Evolutionary conservation across 306 rosid species (phyloP).

Genomic region (Pyrus bretschneideri): DNA sequence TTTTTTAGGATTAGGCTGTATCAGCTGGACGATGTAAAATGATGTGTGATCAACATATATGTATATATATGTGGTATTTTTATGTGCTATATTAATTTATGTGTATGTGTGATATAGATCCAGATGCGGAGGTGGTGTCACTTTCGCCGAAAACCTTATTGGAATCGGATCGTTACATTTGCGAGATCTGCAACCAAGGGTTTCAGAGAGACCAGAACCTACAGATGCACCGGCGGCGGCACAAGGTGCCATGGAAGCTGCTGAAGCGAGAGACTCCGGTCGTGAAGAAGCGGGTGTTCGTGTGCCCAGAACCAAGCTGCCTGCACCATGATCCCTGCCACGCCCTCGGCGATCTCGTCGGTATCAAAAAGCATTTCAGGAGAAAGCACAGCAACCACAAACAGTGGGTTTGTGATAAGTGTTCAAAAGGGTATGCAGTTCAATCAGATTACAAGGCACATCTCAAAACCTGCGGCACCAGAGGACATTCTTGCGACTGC

Average conservation of each 20-base stretch:
- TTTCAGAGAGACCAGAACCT: constrained; percentile 98
- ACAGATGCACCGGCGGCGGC: constrained; percentile 95
- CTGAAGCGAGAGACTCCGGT: constrained; percentile 81
- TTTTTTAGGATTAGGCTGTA: neutral
- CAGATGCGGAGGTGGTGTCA: constrained; percentile 98
- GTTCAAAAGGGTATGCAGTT: constrained; percentile 90
- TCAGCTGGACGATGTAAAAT: neutral
- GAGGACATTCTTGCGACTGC: constrained; percentile 97
- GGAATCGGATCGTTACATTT: constrained; percentile 97
- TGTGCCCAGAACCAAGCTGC: constrained; percentile 91
- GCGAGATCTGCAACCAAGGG: constrained; percentile 99
- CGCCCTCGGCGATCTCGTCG: constrained; percentile 96
- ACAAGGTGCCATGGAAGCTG: constrained; percentile 98
- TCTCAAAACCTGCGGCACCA: constrained; percentile 94
- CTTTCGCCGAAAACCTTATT: constrained; percentile 85
- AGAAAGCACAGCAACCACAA: constrained; percentile 90
- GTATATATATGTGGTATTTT: neutral
- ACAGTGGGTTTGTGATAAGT: constrained; percentile 92
- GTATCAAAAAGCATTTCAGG: constrained; percentile 90
- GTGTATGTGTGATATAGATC: constrained; percentile 42
- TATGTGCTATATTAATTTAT: neutral
- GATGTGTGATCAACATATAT: neutral
- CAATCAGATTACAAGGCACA: constrained; percentile 97
- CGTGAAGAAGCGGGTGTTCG: constrained; percentile 82
- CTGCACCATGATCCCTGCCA: constrained; percentile 96